A percentile compares a stretch with the other conserved stretches of the same genome.
phyloP scores from a whole-genome alignment of 2,329 filamentous ascomycete species.

The Taxawa tesnikishii region DNA sequence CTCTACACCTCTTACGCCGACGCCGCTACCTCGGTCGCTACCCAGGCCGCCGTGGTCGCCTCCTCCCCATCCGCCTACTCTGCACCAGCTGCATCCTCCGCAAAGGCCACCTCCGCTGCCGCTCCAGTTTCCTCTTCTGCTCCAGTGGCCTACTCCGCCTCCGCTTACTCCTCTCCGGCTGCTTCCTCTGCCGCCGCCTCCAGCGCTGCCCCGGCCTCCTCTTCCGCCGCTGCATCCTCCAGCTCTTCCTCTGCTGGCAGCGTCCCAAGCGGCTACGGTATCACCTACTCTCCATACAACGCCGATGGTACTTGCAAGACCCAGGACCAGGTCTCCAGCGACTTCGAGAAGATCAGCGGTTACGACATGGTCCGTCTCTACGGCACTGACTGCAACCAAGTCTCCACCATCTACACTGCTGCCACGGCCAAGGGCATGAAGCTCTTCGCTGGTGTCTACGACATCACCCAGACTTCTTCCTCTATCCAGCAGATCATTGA shows the following conservation, averaged over 20 bases:
- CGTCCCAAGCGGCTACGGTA: conserved; percentile 26
- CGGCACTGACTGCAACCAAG: conserved; percentile 67
- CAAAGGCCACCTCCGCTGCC: conserved; percentile 4
- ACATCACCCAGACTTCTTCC: conserved; percentile 42
- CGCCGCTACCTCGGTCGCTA: conserved; percentile 4
- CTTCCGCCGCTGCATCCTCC: conserved; percentile 12
- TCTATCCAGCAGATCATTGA: conserved; percentile 51
- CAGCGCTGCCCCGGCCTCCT: conserved; percentile 7
- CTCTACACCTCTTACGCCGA: conserved; percentile 21
- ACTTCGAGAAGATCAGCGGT: conserved; percentile 46
- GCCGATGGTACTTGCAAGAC: conserved; percentile 53
- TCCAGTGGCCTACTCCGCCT: conserved; percentile 8
- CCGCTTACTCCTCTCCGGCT: conserved; percentile 12
- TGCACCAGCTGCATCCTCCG: conserved; percentile 11
- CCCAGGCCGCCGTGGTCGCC: conserved; percentile 7
- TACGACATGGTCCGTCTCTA: conserved; percentile 64
- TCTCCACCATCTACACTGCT: conserved; percentile 48
- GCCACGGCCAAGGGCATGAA: conserved; percentile 54
- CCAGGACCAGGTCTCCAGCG: conserved; percentile 46
- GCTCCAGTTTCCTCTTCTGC: conserved; percentile 4
- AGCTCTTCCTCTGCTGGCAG: conserved; percentile 7
- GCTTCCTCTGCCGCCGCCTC: conserved; percentile 7
- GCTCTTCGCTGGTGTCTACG: conserved; percentile 64
- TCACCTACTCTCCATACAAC: conserved; percentile 48
- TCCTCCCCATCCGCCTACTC: conserved; percentile 7